phyloP scores from a whole-genome alignment of 345 rosid species.

The Salix caprea region DNA sequence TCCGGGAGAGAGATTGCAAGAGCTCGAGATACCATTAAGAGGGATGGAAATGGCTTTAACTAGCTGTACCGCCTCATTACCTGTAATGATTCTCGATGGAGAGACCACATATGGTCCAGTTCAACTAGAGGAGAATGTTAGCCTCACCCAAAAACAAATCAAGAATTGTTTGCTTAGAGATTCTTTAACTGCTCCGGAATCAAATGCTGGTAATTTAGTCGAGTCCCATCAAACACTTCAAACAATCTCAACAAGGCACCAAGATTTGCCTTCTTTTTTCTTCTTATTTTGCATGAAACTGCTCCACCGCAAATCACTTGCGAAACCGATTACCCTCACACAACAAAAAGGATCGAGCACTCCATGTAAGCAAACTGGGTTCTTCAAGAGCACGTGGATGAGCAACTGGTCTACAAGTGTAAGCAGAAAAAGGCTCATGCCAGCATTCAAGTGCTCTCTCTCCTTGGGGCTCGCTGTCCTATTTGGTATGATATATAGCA shows the following conservation, averaged over 20 bases:
- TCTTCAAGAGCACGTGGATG: constrained; percentile 13
- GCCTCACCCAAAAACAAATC: constrained; percentile 34
- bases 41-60: constrained; percentile 80
- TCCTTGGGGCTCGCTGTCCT: constrained; percentile 64
- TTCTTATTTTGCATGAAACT: constrained; percentile 73
- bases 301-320: constrained; percentile 36
- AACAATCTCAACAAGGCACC: constrained; percentile 38
- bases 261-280: constrained; percentile 63
- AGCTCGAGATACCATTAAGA: constrained; percentile 51
- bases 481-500: constrained; percentile 67
- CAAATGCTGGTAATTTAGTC: constrained; percentile 32
- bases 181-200: constrained; percentile 51
- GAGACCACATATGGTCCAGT: constrained; percentile 38
- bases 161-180: constrained; percentile 21
- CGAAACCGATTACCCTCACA: constrained; percentile 16
- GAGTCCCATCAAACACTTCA: constrained; percentile 46
- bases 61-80: constrained; percentile 30
- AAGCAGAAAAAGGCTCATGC: constrained; percentile 39
- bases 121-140: constrained; percentile 44
- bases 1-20: constrained; percentile 48
- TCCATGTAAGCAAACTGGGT: constrained; percentile 13
- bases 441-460: constrained; percentile 58
- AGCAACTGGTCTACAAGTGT: constrained; percentile 19
- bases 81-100: constrained; percentile 26
- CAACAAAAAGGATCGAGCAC: constrained; percentile 16